Evolutionary conservation across 2,329 filamentous ascomycete genomes (phyloP).

Genomic region (Fonsecaea monophora): DNA sequence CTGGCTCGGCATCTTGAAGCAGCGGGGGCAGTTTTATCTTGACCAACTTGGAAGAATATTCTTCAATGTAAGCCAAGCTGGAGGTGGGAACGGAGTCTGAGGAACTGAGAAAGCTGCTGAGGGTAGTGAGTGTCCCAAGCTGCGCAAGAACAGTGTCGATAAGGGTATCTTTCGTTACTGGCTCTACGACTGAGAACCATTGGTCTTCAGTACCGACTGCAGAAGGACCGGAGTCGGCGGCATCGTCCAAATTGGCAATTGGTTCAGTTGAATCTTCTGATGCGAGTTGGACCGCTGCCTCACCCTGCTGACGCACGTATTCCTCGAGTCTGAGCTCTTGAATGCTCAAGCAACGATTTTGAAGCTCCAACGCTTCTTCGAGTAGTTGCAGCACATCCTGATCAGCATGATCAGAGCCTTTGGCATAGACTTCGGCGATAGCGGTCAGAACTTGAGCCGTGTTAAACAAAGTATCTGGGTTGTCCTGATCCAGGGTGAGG

Average conservation of each 20-base stretch:
- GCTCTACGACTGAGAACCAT: conserved; percentile 71
- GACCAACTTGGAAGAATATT: conserved; percentile 61
- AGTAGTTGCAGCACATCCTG: conserved; percentile 60
- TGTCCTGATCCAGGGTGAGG: conserved; percentile 64
- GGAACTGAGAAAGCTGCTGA: conserved; percentile 56
- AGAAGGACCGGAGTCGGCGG: conserved; percentile 43
- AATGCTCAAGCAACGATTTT: conserved; percentile 62
- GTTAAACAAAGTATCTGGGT: conserved; percentile 74
- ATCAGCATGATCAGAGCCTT: conserved; percentile 57
- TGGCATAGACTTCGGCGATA: conserved; percentile 65
- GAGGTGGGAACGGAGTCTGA: conserved; percentile 44
- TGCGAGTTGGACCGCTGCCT: conserved; percentile 26
- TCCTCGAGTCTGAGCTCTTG: conserved; percentile 60
- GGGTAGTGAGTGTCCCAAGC: conserved; percentile 61
- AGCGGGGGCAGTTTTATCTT: conserved; percentile 62
- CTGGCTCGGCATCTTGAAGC: conserved; percentile 49
- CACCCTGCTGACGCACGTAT: conserved; percentile 49
- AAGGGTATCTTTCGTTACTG: conserved; percentile 68
- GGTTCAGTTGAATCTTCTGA: conserved; percentile 21
- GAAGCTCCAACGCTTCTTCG: conserved; percentile 67
- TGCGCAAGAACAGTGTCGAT: conserved; percentile 73
- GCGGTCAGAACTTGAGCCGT: conserved; percentile 72
- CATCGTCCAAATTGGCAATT: conserved; percentile 29
- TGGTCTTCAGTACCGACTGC: conserved; percentile 45
- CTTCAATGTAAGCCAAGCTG: conserved; percentile 63